phyloP scores from a whole-genome alignment of 169 alveolate species.

The Plasmodium fragile region DNA sequence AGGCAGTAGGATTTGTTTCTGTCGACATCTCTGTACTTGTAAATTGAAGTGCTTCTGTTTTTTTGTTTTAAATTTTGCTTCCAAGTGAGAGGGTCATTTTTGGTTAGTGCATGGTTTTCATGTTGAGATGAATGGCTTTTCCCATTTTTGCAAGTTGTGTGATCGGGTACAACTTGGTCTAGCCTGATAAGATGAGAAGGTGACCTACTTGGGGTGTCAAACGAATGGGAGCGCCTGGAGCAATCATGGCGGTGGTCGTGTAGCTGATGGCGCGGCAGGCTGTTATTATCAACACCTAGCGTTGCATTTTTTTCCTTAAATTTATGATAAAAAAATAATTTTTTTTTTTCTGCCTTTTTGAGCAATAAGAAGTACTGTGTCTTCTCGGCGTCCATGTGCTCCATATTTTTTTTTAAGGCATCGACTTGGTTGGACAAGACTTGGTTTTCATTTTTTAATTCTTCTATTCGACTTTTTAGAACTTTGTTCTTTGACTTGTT shows the following conservation, averaged over 20 bases:
- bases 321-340: constrained; percentile 33
- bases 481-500: constrained; percentile 54
- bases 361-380: constrained; percentile 30
- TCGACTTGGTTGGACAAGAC: constrained; percentile 21
- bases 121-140: background rate
- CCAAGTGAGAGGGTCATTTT: background rate
- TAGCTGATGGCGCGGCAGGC: background rate
- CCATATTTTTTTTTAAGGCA: constrained; percentile 27
- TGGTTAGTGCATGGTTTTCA: background rate
- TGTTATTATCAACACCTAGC: background rate
- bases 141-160: background rate
- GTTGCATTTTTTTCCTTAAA: constrained; percentile 16
- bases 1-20: constrained; percentile 1
- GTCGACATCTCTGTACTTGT: background rate
- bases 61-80: background rate
- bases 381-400: constrained; percentile 31
- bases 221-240: background rate
- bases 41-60: background rate
- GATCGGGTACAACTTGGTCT: background rate
- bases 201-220: background rate
- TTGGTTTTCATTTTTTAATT: constrained; percentile 24
- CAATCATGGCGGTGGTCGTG: background rate
- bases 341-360: constrained; percentile 58
- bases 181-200: background rate
- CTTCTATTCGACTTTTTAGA: constrained; percentile 22